Percentiles rank a stretch among this genome's conserved stretches.
phyloP scores from a whole-genome alignment of 169 alveolate genomes.

The Babesia bovis region DNA sequence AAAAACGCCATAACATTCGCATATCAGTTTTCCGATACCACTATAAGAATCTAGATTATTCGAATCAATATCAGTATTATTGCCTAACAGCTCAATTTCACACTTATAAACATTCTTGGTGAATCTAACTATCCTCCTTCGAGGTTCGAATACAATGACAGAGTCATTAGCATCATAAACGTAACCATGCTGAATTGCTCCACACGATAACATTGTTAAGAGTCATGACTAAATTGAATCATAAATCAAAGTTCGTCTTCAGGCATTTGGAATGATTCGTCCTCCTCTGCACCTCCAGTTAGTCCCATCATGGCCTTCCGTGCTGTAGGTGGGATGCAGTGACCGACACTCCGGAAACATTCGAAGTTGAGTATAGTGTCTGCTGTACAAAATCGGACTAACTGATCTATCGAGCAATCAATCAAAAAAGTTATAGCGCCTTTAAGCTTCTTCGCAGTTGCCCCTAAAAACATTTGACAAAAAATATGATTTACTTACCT shows the following conservation, averaged over 20 bases:
- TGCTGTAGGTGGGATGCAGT: slow-evolving; percentile 35
- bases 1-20: slow-evolving; percentile 56
- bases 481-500: neutral
- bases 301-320: slow-evolving; percentile 17
- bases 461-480: neutral
- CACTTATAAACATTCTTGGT: neutral
- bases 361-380: slow-evolving; percentile 61
- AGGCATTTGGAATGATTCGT: slow-evolving; percentile 16
- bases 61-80: too few relatives aligned
- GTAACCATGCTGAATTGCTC: neutral
- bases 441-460: slow-evolving; percentile 9
- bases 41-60: too few relatives aligned
- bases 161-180: neutral
- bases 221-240: too few relatives aligned
- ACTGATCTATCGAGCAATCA: slow-evolving; percentile 49
- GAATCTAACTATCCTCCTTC: neutral
- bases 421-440: slow-evolving; percentile 7
- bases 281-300: slow-evolving; percentile 17
- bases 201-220: neutral
- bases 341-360: slow-evolving; percentile 57
- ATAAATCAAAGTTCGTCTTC: slow-evolving; percentile 1
- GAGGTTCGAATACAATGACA: slow-evolving; percentile 19
- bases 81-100: neutral
- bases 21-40: too few relatives aligned
- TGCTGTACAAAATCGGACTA: slow-evolving; percentile 22